Evolutionary conservation across 2,329 filamentous ascomycete genomes (phyloP).

Genomic region (Ophiostoma sp.): DNA sequence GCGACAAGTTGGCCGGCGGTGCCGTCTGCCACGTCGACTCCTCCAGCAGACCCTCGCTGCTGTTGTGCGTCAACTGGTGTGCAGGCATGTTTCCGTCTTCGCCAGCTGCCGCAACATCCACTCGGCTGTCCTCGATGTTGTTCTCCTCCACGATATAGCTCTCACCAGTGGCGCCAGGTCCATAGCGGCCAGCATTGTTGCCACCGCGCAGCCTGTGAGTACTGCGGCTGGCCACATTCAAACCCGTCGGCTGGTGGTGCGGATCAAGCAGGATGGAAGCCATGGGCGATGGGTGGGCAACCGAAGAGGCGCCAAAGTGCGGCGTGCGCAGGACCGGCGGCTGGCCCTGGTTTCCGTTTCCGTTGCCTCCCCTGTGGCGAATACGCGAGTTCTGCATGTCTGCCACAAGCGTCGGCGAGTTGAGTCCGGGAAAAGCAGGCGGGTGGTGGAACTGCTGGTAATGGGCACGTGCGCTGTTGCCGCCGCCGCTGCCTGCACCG

Average conservation of each 20-base stretch:
- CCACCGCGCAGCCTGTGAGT: conserved; percentile 42
- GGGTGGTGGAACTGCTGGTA: conserved; percentile 70
- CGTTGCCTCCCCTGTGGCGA: conserved; percentile 37
- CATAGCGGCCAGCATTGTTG: conserved; percentile 30
- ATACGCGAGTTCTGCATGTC: conserved; percentile 52
- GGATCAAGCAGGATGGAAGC: conserved; percentile 69
- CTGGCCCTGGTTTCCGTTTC: not conserved
- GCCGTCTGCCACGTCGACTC: conserved; percentile 58
- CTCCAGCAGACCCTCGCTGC: conserved; percentile 48
- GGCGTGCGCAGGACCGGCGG: conserved; percentile 36
- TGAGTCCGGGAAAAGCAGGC: conserved; percentile 66
- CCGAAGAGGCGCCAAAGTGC: conserved; percentile 39
- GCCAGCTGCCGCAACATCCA: conserved; percentile 31
- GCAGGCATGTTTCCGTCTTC: conserved; percentile 30
- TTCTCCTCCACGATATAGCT: conserved; percentile 53
- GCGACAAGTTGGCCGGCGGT: conserved; percentile 46
- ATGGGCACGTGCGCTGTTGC: not conserved
- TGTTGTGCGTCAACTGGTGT: conserved; percentile 18
- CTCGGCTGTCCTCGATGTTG: conserved; percentile 36
- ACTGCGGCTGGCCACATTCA: conserved; percentile 35
- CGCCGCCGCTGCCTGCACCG: conserved; percentile 38
- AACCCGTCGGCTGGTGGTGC: conserved; percentile 60
- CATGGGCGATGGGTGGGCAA: conserved; percentile 59
- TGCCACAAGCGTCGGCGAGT: conserved; percentile 54
- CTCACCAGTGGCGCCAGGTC: conserved; percentile 44